A percentile compares a stretch with the other conserved stretches of the same genome.
phyloP scores from a whole-genome alignment of 129 eudicot genomes.

The Escallonia herrerae region DNA sequence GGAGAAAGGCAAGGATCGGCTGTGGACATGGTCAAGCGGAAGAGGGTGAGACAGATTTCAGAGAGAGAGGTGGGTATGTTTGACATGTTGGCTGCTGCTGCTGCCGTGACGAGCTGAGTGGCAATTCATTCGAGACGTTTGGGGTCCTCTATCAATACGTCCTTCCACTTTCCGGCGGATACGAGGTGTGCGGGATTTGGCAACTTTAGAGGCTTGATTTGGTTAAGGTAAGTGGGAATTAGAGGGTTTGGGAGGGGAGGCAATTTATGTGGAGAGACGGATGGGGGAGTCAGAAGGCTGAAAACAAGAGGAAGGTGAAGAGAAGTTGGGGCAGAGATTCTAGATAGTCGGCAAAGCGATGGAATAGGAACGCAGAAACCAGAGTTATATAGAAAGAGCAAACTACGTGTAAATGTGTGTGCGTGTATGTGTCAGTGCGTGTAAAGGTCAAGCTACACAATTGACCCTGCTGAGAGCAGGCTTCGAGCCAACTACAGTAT shows the following conservation, averaged over 20 bases:
- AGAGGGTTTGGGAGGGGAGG: not conserved
- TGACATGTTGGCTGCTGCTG: slow-evolving; percentile 28
- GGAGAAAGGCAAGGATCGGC: slow-evolving; percentile 85
- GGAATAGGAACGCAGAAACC: not conserved
- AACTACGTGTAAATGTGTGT: not conserved
- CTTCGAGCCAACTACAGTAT: too few relatives aligned
- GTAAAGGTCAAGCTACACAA: too few relatives aligned
- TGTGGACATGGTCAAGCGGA: slow-evolving; percentile 53
- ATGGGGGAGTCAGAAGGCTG: not conserved
- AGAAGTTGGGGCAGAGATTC: not conserved
- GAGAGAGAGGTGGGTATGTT: slow-evolving; percentile 65
- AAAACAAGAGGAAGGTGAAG: not conserved
- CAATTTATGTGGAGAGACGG: not conserved
- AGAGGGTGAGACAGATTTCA: slow-evolving; percentile 52
- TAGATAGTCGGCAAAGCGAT: not conserved
- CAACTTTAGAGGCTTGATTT: not conserved
- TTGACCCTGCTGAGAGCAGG: too few relatives aligned
- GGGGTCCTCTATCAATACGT: too few relatives aligned
- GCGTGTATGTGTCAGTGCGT: too few relatives aligned
- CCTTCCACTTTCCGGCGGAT: too few relatives aligned
- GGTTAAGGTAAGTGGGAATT: not conserved
- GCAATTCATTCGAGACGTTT: slow-evolving; percentile 14
- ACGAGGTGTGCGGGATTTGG: not conserved
- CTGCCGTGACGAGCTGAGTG: not conserved
- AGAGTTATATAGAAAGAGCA: not conserved